Evolutionary conservation across 441 rosid genomes (phyloP), one percentile per base, ranked within the genome.

Genomic region (Gossypium armourianum): DNA sequence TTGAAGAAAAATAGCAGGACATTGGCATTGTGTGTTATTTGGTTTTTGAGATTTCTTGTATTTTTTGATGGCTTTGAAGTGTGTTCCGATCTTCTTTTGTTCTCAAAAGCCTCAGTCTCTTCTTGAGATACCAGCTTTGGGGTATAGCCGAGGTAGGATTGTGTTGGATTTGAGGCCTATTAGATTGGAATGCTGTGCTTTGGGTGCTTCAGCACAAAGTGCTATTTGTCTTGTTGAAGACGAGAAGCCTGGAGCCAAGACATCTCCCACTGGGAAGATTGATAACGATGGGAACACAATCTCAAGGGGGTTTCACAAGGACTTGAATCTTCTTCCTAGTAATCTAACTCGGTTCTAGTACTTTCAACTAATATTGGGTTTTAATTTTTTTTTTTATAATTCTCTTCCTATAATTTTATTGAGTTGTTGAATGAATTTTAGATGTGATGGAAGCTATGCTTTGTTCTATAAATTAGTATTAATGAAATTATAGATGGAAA

Each of bases 311-410:
- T 86, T 89, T 69, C 88, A 89, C 75, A 86, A 76, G 83, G 97
- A 90, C 82, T 76, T 87, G 77, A 86, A 76, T 72, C 84, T 85
- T 78, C 93, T 90, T 79, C 97, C 90, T 36, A 92, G 98, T 92
- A 81, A 84, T 89, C 80, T 29, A 26, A 60, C 75, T 58, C 68
- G 28, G 26, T 64, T 47, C 6, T 9, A 61, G n/a, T 63, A 45
- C 43, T 62, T 62, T 45, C 12, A 40, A 32, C 56, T 69, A 9
- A 53, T 63, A 49, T 50, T 20, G 8, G 26, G 40, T 17, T 49
- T 53, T 60, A n/a, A 36, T 21, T 8, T 24, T 15, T 52, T 16
- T 24, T n/a, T 23, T 40, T 7, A 60, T 13, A 28, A 60, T 60
- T 4, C 32, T 32, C 21, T 60, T 60, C 43, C 65, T 60, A 29